These are phyloP conservation scores for Licmophora abbreviata DNA, from an alignment of 108 stramenopile species.

Conservation along the genomic window DNA sequence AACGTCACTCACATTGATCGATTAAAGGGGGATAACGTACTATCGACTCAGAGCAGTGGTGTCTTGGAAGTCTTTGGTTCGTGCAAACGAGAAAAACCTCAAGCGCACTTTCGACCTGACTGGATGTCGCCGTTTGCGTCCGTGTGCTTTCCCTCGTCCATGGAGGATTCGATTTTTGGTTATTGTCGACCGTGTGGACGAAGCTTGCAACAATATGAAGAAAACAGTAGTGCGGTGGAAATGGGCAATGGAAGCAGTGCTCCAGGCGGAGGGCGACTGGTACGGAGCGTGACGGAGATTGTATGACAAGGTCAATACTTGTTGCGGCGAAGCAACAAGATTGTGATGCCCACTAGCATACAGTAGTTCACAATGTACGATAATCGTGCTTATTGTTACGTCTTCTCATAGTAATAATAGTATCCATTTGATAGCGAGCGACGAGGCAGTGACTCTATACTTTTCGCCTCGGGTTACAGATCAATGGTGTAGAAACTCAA, in stretches of 20 bases:
- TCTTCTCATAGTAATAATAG: no score
- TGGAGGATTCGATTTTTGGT: slow-evolving; percentile 76
- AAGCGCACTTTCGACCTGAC: slow-evolving; percentile 43
- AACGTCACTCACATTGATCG: slow-evolving; percentile 97
- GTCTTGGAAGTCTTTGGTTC: slow-evolving; percentile 78
- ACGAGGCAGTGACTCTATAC: no score
- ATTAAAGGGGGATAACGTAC: slow-evolving; percentile 58
- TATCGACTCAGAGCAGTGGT: slow-evolving; percentile 25
- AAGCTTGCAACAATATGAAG: slow-evolving; percentile 10
- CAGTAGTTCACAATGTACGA: no score
- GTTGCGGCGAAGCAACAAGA: no score
- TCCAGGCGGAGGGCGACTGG: slow-evolving; percentile 21
- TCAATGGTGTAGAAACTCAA: no score
- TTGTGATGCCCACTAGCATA: no score
- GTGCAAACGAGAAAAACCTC: slow-evolving; percentile 7
- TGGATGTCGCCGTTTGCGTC: slow-evolving; percentile 78
- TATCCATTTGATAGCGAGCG: no score
- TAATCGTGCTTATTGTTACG: no score
- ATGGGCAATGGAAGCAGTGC: slow-evolving; percentile 1
- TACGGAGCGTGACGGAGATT: slow-evolving; percentile 29
- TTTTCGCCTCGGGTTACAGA: no score
- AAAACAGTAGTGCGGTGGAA: slow-evolving; percentile 1
- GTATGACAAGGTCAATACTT: no score
- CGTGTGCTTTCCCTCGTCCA: slow-evolving; percentile 61
- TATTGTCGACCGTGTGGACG: slow-evolving; percentile 69